Evolutionary conservation across 768 basidiomycete species (phyloP), one percentile per base, ranked within the genome.

Genomic region (Lentinula lateritia): DNA sequence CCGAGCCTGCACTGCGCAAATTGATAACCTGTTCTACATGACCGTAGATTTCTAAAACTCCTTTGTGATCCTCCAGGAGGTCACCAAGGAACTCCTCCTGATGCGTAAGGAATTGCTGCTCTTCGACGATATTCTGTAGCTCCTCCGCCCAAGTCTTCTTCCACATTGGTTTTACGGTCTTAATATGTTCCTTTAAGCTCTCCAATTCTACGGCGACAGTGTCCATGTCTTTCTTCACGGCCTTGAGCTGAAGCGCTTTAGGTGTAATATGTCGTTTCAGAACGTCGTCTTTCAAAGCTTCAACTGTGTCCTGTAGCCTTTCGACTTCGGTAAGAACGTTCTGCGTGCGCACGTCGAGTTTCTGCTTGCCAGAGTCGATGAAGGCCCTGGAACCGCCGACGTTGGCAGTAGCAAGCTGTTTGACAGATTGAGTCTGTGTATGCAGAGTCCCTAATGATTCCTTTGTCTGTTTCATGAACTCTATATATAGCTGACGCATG

Each of bases 61-160:
- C 91, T 71, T 93, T 93, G 74, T 95, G 87, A 70, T 99, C 96
- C 69, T 95, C 95, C 64, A 91, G 75, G 28, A 99, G 78, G 69
- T 99, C 96, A 53, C 78, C 79, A 61, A 96, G 78, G 72, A 99
- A 84, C 72, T 95, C 93, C 70, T 95, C 92, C 72, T 98, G 95
- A 69, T 97, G 92, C 7, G 84, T 86, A 62, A 98, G 76, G 78
- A 97, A 91, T 66, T 95, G 92, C 71, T 99, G 95, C 72, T 99
- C 96, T 72, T 97, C 95, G 61, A 98, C 90, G 60, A 99, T 95
- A 65, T 93, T 93, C 79, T 93, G 90, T 70, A 99, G 72, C 76
- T 99, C 96, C 70, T 93, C 88, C 69, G 92, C 91, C 96, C 96
- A 99, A 18, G 95, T 98, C 82, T 95, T 94, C 80, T 95, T 92